Evolutionary conservation across 2,329 filamentous ascomycete species (phyloP).

Genomic region (Furcasterigmium sp.): DNA sequence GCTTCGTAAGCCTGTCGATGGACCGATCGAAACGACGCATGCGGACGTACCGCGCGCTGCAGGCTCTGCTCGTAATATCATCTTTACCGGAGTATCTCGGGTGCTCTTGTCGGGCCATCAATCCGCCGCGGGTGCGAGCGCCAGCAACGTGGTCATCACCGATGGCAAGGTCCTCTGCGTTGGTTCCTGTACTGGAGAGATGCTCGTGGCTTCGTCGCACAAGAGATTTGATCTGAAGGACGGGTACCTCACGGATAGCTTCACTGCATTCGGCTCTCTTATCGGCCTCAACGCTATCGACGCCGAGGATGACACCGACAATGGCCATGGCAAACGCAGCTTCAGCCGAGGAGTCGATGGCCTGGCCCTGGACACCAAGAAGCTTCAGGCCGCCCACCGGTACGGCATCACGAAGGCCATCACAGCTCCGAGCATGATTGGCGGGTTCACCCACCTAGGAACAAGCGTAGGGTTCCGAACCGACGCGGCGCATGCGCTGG

Average conservation of each 20-base stretch:
- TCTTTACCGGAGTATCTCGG: conserved; percentile 53
- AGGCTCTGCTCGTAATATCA: conserved; percentile 25
- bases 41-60: conserved; percentile 20
- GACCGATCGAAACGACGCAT: conserved; percentile 31
- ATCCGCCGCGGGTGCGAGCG: conserved; percentile 13
- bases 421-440: conserved; percentile 44
- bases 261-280: conserved; percentile 55
- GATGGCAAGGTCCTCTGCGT: conserved; percentile 51
- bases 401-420: conserved; percentile 57
- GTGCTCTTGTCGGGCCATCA: conserved; percentile 39
- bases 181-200: conserved; percentile 43
- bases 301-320: conserved; percentile 48
- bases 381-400: conserved; percentile 44
- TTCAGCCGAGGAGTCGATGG: conserved; percentile 58
- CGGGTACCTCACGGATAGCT: conserved; percentile 54
- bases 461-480: conserved; percentile 56
- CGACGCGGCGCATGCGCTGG: conserved; percentile 37
- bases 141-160: conserved; percentile 44
- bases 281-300: conserved; percentile 61
- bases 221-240: conserved; percentile 44
- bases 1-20: conserved; percentile 41
- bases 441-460: conserved; percentile 42
- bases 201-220: conserved; percentile 29
- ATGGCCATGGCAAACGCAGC: conserved; percentile 36
- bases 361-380: conserved; percentile 49